Evolutionary conservation across 257 asterid species (phyloP).

Genomic region (Solanum appendiculatum): DNA sequence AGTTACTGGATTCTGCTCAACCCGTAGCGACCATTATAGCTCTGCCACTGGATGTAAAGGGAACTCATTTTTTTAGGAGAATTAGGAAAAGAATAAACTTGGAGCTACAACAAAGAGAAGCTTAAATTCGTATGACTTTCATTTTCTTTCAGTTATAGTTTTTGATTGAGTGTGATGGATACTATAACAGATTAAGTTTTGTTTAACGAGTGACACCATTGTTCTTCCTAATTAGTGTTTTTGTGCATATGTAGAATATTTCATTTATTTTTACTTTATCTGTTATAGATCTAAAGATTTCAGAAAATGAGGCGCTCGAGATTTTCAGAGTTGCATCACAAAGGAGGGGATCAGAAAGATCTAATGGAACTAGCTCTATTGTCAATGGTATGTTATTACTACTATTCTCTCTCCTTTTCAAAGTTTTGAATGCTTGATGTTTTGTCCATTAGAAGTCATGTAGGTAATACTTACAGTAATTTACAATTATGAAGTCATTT

Average conservation of each 20-base stretch:
- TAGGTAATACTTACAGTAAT: neutral
- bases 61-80: neutral
- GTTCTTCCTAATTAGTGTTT: neutral
- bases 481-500: neutral
- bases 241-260: neutral
- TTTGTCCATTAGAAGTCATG: neutral
- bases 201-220: neutral
- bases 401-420: neutral
- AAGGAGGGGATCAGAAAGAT: constrained; percentile 38
- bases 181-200: neutral
- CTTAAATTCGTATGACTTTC: neutral
- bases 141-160: neutral
- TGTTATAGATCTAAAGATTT: constrained; percentile 47
- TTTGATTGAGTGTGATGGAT: neutral
- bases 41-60: neutral
- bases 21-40: neutral
- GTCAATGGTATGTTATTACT: constrained; percentile 38
- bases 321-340: constrained; percentile 49
- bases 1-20: neutral
- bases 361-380: constrained; percentile 27
- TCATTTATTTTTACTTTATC: neutral
- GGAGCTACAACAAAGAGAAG: neutral
- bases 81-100: neutral
- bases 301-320: constrained; percentile 55
- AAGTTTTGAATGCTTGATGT: neutral